Percentiles rank a stretch among this genome's conserved stretches.
These are phyloP conservation scores for Colletotrichum abscissum DNA, from an alignment of 2,329 filamentous ascomycete genomes.

Conservation along the genomic window DNA sequence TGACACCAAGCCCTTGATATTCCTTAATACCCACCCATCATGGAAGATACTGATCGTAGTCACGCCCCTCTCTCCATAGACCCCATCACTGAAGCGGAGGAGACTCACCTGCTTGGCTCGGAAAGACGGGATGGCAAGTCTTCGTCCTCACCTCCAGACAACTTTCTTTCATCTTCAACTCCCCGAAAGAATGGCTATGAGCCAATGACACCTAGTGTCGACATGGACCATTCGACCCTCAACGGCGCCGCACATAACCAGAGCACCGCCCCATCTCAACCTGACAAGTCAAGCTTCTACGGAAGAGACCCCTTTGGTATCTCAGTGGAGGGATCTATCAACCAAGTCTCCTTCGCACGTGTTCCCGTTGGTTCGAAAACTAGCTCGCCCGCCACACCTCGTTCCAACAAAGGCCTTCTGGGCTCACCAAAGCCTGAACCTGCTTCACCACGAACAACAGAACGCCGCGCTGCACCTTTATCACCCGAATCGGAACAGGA, in stretches of 20 bases:
- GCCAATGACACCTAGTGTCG: conserved; percentile 14
- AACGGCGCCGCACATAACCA: conserved; percentile 7
- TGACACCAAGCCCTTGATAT: neutral
- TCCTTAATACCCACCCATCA: neutral
- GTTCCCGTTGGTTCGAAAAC: conserved; percentile 35
- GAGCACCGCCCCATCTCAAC: neutral
- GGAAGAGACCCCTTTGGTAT: conserved; percentile 5
- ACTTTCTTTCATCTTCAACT: conserved; percentile 18
- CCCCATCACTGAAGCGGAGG: conserved; percentile 23
- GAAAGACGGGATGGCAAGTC: neutral
- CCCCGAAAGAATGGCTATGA: conserved; percentile 24
- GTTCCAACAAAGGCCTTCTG: conserved; percentile 2
- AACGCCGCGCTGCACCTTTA: neutral
- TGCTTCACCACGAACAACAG: neutral
- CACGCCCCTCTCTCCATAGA: conserved; percentile 13
- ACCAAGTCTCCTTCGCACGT: conserved; percentile 13
- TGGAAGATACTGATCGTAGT: conserved; percentile 2
- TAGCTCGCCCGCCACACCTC: conserved; percentile 14
- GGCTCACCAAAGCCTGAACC: neutral
- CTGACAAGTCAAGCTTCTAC: neutral
- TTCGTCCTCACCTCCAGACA: neutral
- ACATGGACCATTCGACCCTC: conserved; percentile 25
- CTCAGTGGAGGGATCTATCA: neutral
- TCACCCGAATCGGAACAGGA: conserved; percentile 1
- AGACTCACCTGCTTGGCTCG: conserved; percentile 3